phyloP scores from a whole-genome alignment of 345 rosid genomes.

The Sapria himalayana region DNA sequence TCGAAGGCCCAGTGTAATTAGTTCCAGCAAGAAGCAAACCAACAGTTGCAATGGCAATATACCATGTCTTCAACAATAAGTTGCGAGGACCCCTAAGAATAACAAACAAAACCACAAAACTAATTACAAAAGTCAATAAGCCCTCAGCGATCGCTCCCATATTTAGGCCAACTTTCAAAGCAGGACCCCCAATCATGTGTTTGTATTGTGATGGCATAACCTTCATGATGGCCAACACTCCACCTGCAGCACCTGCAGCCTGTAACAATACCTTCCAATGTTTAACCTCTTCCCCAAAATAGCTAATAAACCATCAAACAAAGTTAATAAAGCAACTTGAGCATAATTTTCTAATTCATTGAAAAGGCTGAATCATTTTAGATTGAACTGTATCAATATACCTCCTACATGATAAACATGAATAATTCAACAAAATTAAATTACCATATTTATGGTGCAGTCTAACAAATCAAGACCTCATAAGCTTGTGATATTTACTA shows the following conservation, averaged over 20 bases:
- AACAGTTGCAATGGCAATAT: conserved; percentile 51
- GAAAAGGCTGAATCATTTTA: no score
- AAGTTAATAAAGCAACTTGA: no score
- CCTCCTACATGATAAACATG: no score
- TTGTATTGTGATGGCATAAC: conserved; percentile 50
- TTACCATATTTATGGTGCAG: no score
- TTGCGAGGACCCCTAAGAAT: conserved; percentile 55
- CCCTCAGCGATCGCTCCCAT: conserved; percentile 85
- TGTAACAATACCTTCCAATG: conserved; percentile 10
- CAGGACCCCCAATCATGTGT: conserved; percentile 54
- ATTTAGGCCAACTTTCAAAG: conserved; percentile 49
- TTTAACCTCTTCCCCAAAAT: background rate
- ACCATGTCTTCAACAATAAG: conserved; percentile 26
- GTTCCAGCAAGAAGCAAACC: conserved; percentile 36
- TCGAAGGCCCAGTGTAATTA: conserved; percentile 68
- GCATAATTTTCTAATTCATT: no score
- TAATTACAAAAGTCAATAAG: conserved; percentile 53
- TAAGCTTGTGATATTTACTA: no score
- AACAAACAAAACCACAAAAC: conserved; percentile 43
- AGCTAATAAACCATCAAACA: no score
- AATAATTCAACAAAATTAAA: no score
- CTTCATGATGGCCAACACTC: conserved; percentile 60
- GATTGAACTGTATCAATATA: no score
- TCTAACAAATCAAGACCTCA: no score
- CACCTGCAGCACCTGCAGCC: conserved; percentile 94